Evolutionary conservation across 164 flowering plant genomes (phyloP), one percentile per base, ranked within the genome.

Genomic region (Santalum album): DNA sequence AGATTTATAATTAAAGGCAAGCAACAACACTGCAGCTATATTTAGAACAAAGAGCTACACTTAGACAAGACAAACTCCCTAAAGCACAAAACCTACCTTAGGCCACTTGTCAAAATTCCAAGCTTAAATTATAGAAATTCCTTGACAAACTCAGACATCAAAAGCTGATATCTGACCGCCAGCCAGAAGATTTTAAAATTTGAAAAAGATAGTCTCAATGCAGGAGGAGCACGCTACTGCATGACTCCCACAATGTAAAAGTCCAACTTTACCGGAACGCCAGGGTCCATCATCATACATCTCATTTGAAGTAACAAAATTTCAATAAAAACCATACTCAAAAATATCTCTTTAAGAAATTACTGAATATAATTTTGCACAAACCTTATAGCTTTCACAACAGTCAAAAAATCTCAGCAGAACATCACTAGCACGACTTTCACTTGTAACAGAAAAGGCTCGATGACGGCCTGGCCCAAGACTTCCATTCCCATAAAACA

Each of bases 391-490:
- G 63, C 59, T 89, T 65, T 74, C 64, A 72, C 98, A 92, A 55
- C 80, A 80, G 46, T 92, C 98, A 65, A 63, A 71, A 78, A 89
- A 92, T 50, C 98, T 83, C 61, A 92, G 75, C 72, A 75, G 49
- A 60, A 67, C 77, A 74, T 92, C 98, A 78, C 96, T 92, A 27
- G 98, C 96, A 65, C 96, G 94, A 62, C 84, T 92, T 78, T 92
- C 96, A 71, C 83, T 84, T 22, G 67, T 74, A 38, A 92, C 90
- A 61, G 94, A 75, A 78, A 89, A 92, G 54, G 98, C 96, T 54
- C 88, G 77, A 72, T 84, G 76, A 11, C 53, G 67, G 27, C 87
- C 96, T 21, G 77, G 79, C 52, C 96, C 96, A 58, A 92, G 84
- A 62, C 35, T 74, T 62, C 98, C 96, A 61, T 49, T 81, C 27